phyloP scores from a whole-genome alignment of 208 protist genomes.

The Leishmania major region DNA sequence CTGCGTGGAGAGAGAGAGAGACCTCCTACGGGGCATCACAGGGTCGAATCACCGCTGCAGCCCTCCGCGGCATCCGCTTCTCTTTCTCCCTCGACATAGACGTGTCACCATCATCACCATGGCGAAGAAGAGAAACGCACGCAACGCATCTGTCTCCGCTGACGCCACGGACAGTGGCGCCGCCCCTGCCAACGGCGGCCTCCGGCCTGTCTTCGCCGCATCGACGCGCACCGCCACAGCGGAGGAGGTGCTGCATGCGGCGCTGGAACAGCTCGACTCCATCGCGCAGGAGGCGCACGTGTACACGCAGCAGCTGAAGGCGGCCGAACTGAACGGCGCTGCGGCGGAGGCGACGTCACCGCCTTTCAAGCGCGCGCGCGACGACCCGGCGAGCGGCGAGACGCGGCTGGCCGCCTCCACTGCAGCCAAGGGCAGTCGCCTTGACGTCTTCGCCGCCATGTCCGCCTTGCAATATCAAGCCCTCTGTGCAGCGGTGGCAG shows the following conservation, averaged over 20 bases:
- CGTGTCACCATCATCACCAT: slow-evolving; percentile 9
- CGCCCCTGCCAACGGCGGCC: not conserved
- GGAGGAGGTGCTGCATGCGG: slow-evolving; percentile 31
- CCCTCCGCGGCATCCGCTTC: not conserved
- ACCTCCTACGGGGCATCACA: not conserved
- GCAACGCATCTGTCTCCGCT: slow-evolving; percentile 3
- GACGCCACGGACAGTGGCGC: slow-evolving; percentile 6
- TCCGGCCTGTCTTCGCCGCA: slow-evolving; percentile 13
- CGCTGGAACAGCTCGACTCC: slow-evolving; percentile 47
- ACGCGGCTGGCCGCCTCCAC: not conserved
- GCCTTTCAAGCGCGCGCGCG: slow-evolving; percentile 18
- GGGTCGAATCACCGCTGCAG: not conserved
- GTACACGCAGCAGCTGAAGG: slow-evolving; percentile 29
- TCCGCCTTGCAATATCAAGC: slow-evolving; percentile 44
- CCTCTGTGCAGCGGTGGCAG: slow-evolving; percentile 33
- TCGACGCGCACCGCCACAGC: slow-evolving; percentile 18
- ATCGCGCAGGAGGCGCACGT: slow-evolving; percentile 57
- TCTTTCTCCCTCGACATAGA: not conserved
- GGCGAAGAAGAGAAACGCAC: slow-evolving; percentile 26
- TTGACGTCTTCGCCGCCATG: slow-evolving; percentile 60
- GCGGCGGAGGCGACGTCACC: not conserved
- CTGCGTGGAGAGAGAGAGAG: not conserved
- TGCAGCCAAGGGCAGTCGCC: slow-evolving; percentile 12
- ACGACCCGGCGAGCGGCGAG: not conserved
- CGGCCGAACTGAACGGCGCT: not conserved